These are phyloP conservation scores for Pyrenochaeta sp. DNA, from an alignment of 2,329 filamentous ascomycete genomes.

Conservation along the genomic window DNA sequence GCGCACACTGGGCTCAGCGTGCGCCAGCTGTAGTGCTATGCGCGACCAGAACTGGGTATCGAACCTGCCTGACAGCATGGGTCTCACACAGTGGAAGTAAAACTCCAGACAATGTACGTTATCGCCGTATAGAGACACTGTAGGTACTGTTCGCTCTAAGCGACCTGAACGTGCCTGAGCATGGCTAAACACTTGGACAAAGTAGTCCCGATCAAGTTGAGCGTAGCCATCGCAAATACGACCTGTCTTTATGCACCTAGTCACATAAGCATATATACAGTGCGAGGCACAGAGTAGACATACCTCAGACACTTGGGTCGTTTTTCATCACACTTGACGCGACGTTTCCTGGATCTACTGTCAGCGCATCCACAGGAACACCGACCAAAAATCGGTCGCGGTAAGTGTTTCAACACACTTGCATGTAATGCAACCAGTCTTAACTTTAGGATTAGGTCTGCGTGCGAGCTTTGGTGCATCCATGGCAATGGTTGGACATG, in stretches of 20 bases:
- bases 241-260: conserved; percentile 32
- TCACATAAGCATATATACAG: conserved; percentile 1
- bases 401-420: too few relatives aligned
- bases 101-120: conserved; percentile 41
- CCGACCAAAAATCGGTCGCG: too few relatives aligned
- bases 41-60: conserved; percentile 51
- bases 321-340: conserved; percentile 35
- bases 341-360: conserved; percentile 9
- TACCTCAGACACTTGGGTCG: conserved; percentile 32
- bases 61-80: conserved; percentile 45
- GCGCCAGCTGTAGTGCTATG: conserved; percentile 51
- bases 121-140: conserved; percentile 5
- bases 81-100: conserved; percentile 51
- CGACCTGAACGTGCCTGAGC: not conserved
- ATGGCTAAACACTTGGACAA: not conserved
- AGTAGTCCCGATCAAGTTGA: not conserved
- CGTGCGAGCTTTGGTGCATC: too few relatives aligned
- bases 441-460: too few relatives aligned
- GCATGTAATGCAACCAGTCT: too few relatives aligned
- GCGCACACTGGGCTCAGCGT: conserved; percentile 49
- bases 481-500: too few relatives aligned
- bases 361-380: too few relatives aligned
- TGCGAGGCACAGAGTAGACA: not conserved
- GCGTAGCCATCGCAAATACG: conserved; percentile 34
- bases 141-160: not conserved